Conservation (phyloP, 2,329 filamentous ascomycete genomes). For the Diaporthe nobilis region DNA sequence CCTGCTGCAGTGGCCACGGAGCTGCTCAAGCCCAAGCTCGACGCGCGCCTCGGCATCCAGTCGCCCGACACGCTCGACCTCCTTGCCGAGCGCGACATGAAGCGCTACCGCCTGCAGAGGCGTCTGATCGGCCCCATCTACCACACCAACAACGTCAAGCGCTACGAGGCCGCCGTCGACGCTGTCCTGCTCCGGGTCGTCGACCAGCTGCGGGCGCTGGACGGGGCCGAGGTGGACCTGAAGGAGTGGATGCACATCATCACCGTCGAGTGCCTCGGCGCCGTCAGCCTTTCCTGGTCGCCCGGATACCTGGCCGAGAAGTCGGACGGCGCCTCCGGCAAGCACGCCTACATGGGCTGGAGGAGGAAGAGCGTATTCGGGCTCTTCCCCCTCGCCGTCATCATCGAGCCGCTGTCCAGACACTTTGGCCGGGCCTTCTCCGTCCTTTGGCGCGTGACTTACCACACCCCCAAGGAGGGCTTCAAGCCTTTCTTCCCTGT, state of each 20-base stretch:
- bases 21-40: slow-evolving; percentile 58
- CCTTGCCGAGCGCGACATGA: slow-evolving; percentile 62
- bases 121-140: slow-evolving; percentile 65
- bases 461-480: slow-evolving; percentile 54
- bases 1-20: slow-evolving; percentile 58
- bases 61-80: slow-evolving; percentile 64
- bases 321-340: slow-evolving; percentile 63
- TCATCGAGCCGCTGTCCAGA: slow-evolving; percentile 56
- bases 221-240: slow-evolving; percentile 60
- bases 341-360: slow-evolving; percentile 65
- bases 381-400: slow-evolving; percentile 60
- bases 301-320: slow-evolving; percentile 60
- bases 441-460: slow-evolving; percentile 61
- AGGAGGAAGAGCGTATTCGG: slow-evolving; percentile 67
- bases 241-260: slow-evolving; percentile 72
- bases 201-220: slow-evolving; percentile 52
- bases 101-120: slow-evolving; percentile 63
- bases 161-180: slow-evolving; percentile 59
- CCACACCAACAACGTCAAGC: slow-evolving; percentile 57
- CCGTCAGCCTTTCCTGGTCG: slow-evolving; percentile 66
- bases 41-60: slow-evolving; percentile 53
- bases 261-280: slow-evolving; percentile 65
- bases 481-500: slow-evolving; percentile 67
- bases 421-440: slow-evolving; percentile 57
- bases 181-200: slow-evolving; percentile 55